Evolutionary conservation across 805 yeast genomes (phyloP).

Genomic region (Candida germanica): DNA sequence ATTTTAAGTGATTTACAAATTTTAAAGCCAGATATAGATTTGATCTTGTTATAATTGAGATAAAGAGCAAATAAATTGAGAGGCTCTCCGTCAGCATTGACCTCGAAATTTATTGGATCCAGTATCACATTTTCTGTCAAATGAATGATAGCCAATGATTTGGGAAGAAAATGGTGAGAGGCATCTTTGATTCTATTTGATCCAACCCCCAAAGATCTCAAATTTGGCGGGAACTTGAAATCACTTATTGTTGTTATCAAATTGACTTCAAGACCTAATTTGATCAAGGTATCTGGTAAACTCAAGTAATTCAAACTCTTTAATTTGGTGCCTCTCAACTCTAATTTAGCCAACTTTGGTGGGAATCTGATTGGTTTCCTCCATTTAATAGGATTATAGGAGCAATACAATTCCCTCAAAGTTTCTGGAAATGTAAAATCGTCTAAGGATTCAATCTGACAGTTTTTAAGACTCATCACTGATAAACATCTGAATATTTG

Average conservation of each 20-base stretch:
- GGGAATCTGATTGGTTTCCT: conserved; percentile 12
- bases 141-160: conserved; percentile 11
- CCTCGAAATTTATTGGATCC: conserved; percentile 13
- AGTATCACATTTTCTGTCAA: conserved; percentile 18
- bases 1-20: conserved; percentile 13
- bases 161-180: conserved; percentile 12
- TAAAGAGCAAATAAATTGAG: conserved; percentile 14
- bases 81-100: conserved; percentile 12
- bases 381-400: conserved; percentile 22
- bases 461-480: conserved; percentile 2
- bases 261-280: conserved; percentile 19
- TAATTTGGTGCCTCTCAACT: conserved; percentile 16
- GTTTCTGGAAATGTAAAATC: conserved; percentile 7
- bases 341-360: conserved; percentile 10
- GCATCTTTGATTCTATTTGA: conserved; percentile 14
- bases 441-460: conserved; percentile 2
- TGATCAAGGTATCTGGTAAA: conserved; percentile 15
- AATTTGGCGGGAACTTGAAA: conserved; percentile 14
- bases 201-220: conserved; percentile 17
- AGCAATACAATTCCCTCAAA: conserved; percentile 13
- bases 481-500: neutral
- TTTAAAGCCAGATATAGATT: conserved; percentile 12
- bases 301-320: conserved; percentile 11
- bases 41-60: conserved; percentile 15
- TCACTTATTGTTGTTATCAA: conserved; percentile 14